Evolutionary conservation across 352 stramenopile species (phyloP), one percentile per base, ranked within the genome.

Genomic region (Albugo laibachii): DNA sequence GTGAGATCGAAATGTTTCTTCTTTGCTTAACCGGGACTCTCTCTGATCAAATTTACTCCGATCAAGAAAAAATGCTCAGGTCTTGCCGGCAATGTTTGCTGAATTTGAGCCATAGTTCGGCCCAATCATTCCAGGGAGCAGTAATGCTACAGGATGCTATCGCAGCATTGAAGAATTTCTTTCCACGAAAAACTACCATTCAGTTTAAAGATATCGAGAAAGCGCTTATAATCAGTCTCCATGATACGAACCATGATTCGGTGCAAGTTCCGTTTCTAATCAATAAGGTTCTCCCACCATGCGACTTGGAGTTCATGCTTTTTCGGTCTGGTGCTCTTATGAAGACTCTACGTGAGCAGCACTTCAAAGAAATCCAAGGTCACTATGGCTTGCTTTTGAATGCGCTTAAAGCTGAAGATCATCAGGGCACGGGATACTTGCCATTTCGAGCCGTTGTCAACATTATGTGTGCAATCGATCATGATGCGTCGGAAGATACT

Each of bases 351-450:
- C 75, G 75, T 19, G 71, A 71, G 14, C 75, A 88, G 59, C 75
- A 88, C 37, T 84, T 83, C 35, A 83, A 83, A 48, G 72, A 88
- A 54, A 83, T 88, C 37, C 70, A 83, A 44, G 72, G 85, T 39
- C 85, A 80, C 38, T 84, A 85, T 42, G 35, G 52, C 5, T 53
- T 66, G 5, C 55, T 88, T 2, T 39, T 64, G 1, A 64, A 62
- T 31, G 24, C 24, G 24, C 24, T 31, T 8, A 31, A 31, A 31
- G 24, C 8, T 8, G 24, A 31, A 31, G 24, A 31, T 31, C 3
- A 10, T 31, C 3, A 31, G 8, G 3, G 24, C 24, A 31, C 24
- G 3, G 24, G 24, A 31, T 31, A 31, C 24, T 31, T 31, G 8
- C 8, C 24, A 8, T 31, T 31, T 31, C 3, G 24, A 31, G 8